Percentiles rank a stretch among this genome's conserved stretches.
Conservation (phyloP, 768 basidiomycete species). For the Auricularia cornea region DNA sequence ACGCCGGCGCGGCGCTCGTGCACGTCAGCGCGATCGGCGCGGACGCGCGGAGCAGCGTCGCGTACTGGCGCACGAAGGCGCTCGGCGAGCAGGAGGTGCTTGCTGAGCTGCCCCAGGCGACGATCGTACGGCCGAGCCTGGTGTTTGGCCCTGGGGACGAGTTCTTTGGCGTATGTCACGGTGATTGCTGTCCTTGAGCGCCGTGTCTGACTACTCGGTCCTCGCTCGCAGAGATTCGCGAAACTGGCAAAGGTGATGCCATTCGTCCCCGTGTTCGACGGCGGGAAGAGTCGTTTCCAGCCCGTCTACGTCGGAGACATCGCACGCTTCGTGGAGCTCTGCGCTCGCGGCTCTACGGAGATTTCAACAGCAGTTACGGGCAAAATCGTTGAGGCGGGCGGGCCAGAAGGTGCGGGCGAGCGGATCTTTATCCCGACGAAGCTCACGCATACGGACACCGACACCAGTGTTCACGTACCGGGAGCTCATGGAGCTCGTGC, state of each 20-base stretch:
- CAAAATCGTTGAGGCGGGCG: slow-evolving; percentile 40
- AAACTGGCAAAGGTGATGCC: slow-evolving; percentile 51
- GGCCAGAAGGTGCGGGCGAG: slow-evolving; percentile 39
- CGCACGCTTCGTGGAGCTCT: slow-evolving; percentile 50
- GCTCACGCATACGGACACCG: neutral
- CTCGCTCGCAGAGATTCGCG: slow-evolving; percentile 46
- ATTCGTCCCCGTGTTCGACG: slow-evolving; percentile 69
- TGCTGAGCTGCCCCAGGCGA: slow-evolving; percentile 39
- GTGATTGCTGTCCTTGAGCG: neutral
- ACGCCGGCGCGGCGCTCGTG: slow-evolving; percentile 47
- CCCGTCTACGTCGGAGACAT: slow-evolving; percentile 69
- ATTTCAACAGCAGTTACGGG: slow-evolving; percentile 29
- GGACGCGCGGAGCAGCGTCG: slow-evolving; percentile 44
- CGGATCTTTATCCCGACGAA: slow-evolving; percentile 17
- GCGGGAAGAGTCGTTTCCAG: slow-evolving; percentile 59
- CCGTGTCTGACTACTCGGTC: neutral
- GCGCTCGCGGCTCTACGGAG: slow-evolving; percentile 37
- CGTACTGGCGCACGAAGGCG: slow-evolving; percentile 56
- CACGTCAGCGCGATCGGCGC: slow-evolving; percentile 74
- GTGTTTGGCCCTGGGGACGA: slow-evolving; percentile 71
- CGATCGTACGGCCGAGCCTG: slow-evolving; percentile 61
- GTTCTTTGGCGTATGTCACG: slow-evolving; percentile 54
- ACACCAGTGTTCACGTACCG: slow-evolving; percentile 60
- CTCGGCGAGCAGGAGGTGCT: slow-evolving; percentile 51
- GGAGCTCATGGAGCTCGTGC: slow-evolving; percentile 56